phyloP scores from a whole-genome alignment of 208 protist genomes.

The Trypanosoma platydactyli region DNA sequence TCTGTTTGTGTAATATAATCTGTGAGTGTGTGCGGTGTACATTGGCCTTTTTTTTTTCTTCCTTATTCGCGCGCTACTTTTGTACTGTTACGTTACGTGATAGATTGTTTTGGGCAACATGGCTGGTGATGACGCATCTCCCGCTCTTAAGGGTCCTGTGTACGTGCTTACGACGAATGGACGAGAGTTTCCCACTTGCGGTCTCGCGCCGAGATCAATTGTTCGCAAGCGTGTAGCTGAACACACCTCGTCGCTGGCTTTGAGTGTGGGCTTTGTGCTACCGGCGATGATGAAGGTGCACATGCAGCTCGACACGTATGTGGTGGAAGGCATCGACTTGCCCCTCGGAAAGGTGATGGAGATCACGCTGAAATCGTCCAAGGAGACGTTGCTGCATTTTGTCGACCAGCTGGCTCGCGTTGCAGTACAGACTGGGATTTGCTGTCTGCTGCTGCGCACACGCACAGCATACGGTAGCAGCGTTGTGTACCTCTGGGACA shows the following conservation, averaged over 20 bases:
- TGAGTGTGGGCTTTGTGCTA: constrained; percentile 57
- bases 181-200: constrained; percentile 37
- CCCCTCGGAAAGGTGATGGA: constrained; percentile 52
- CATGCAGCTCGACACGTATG: constrained; percentile 48
- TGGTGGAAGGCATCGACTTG: constrained; percentile 59
- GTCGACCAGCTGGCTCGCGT: constrained; percentile 56
- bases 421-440: constrained; percentile 49
- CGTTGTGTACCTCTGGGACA: constrained; percentile 75
- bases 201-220: constrained; percentile 50
- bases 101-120: constrained; percentile 3
- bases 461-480: constrained; percentile 41
- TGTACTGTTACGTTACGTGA: constrained; percentile 6
- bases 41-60: no score
- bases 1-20: no score
- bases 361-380: constrained; percentile 35
- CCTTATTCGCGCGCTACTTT: constrained; percentile 1
- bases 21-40: no score
- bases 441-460: constrained; percentile 45
- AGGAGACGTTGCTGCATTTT: constrained; percentile 38
- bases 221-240: constrained; percentile 53
- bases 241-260: constrained; percentile 55
- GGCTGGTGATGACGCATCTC: neutral
- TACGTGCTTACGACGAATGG: constrained; percentile 13
- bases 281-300: constrained; percentile 61
- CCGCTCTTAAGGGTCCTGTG: neutral